These are phyloP conservation scores for Aspergillus kassunensis DNA, from an alignment of 495 filamentous ascomycete species.

Conservation along the genomic window DNA sequence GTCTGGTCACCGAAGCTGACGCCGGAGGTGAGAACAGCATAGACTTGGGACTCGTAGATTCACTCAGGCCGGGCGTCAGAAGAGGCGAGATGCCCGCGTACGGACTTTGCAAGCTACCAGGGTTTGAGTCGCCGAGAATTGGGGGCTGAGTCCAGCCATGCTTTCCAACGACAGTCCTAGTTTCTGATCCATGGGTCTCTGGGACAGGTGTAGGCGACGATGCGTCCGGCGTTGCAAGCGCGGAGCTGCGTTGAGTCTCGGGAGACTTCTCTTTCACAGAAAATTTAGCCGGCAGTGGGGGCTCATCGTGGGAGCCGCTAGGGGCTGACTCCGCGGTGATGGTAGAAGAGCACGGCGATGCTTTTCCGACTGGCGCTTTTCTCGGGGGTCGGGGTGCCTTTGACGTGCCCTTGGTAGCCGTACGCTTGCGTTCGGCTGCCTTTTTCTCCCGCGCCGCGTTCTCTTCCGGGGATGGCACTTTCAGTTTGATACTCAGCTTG, in stretches of 20 bases:
- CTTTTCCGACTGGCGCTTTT: conserved; percentile 7
- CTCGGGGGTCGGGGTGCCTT: conserved; percentile 26
- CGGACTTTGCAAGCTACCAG: conserved; percentile 6
- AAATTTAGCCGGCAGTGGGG: neutral
- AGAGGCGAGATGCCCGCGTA: conserved; percentile 19
- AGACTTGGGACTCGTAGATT: conserved; percentile 12
- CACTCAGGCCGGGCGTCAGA: conserved; percentile 19
- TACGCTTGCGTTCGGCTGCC: conserved; percentile 25
- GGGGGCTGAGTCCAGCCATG: neutral
- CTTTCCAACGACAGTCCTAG: neutral
- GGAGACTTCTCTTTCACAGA: neutral
- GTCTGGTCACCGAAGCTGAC: conserved; percentile 35
- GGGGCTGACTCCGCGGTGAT: neutral
- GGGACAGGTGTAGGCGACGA: conserved; percentile 2
- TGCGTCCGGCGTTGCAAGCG: neutral
- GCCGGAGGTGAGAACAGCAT: conserved; percentile 27
- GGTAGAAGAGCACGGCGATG: neutral
- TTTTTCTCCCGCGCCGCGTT: conserved; percentile 56
- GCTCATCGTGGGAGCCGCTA: neutral
- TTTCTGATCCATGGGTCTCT: neutral
- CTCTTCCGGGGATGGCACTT: conserved; percentile 66
- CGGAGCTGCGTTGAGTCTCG: neutral
- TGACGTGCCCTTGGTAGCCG: conserved; percentile 11
- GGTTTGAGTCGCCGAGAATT: neutral
- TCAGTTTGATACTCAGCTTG: conserved; percentile 66